Base-by-base conservation (phyloP, 148 eudicot genomes). In the Nyssa sinensis region DNA sequence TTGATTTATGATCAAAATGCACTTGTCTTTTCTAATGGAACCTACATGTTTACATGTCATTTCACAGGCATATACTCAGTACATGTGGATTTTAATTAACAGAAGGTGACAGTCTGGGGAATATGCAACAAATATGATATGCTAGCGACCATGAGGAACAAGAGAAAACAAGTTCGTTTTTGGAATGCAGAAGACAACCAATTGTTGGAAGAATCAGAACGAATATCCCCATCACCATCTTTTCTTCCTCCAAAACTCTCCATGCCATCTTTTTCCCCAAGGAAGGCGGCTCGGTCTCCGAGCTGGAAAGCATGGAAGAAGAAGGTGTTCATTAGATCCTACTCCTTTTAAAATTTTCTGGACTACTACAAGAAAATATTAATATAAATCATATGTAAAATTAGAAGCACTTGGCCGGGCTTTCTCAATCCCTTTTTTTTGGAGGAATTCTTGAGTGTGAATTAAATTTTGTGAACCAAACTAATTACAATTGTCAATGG, bases 81-180 rank as follows among this genome's bases (percentile, higher is more conserved):
- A 21, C 88, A 85, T 55, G 96, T 86, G 24, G 86, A 95, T 83
- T 90, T 78, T 51, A 67, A 75, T 27, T 88, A 88, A 67, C 98
- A 95, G 59, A 95, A 95, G 79, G 97, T 95, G 83, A 90, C 88
- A 2, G 96, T 90, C 34, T 92, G 97, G 97, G 98, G 98, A 70
- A 95, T 95, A 34, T 95, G 98, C 86, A 89, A 95, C 94, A 95
- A 90, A 66, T 31, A 76, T 67, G 98, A 89, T 51, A 94, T 95
- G 65, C 84, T 95, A 34, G 49, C 79, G 1, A 86, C 79, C 58
- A 85, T 88, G 30, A 86, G 76, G 85, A 87, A 73, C 63, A 95
- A 95, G 87, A 87, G 98, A 66, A 95, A 90, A 81, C 93, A 77
- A 5, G 89, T 93, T 37, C 80, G 72, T 66, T 93, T 91, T 80